Conservation (phyloP, 164 flowering plant species). For the Magnolia officinalis region DNA sequence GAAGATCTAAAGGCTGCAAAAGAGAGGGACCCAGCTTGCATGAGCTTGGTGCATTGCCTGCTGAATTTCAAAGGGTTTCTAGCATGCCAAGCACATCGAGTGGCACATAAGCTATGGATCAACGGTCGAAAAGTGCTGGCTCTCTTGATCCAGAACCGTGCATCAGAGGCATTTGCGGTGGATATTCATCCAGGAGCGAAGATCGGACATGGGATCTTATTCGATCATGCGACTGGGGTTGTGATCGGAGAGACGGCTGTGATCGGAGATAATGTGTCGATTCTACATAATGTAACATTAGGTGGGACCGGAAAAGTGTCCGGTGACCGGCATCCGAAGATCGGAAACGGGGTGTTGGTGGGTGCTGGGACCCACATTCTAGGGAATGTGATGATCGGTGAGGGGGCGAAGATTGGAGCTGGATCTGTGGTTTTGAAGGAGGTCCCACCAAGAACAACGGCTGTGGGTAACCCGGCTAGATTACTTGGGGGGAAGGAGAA, state of each 20-base stretch:
- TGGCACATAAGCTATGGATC: conserved; percentile 60
- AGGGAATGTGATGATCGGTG: conserved; percentile 70
- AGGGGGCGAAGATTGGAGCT: conserved; percentile 81
- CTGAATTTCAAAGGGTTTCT: conserved; percentile 73
- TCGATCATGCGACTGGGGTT: conserved; percentile 83
- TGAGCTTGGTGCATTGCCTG: conserved; percentile 61
- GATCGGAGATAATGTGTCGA: conserved; percentile 63
- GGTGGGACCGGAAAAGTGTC: conserved; percentile 73
- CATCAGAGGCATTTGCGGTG: conserved; percentile 65
- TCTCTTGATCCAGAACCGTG: conserved; percentile 56
- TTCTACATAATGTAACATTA: conserved; percentile 68
- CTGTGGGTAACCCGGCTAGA: conserved; percentile 80
- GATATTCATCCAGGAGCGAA: conserved; percentile 84
- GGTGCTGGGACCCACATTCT: conserved; percentile 73
- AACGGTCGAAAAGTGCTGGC: conserved; percentile 49
- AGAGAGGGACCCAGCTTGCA: conserved; percentile 77
- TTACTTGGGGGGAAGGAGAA: conserved; percentile 54
- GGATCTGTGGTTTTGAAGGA: conserved; percentile 75
- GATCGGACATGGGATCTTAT: conserved; percentile 61
- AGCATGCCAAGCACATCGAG: conserved; percentile 68
- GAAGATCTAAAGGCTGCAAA: conserved; percentile 59
- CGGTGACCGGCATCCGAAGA: conserved; percentile 85
- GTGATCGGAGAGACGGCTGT: conserved; percentile 82
- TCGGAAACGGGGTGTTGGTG: conserved; percentile 74
- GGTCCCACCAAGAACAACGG: conserved; percentile 61